Percentiles rank a stretch among this genome's conserved stretches.
phyloP scores from a whole-genome alignment of 2,329 filamentous ascomycete species.

The Botrytis deweyae region DNA sequence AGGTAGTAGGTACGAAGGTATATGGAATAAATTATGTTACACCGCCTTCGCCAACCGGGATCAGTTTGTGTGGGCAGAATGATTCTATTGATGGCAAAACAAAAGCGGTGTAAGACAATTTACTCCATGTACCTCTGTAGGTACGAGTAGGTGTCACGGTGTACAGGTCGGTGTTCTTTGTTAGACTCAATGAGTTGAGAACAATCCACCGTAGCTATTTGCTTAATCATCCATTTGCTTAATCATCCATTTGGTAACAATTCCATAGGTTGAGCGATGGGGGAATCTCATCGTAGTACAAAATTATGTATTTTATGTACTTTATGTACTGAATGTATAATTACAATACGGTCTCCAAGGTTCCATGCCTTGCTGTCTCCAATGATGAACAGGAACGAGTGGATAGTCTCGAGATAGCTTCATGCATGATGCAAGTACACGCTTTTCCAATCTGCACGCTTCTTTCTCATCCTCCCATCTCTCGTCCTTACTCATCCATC shows the following conservation, averaged over 20 bases:
- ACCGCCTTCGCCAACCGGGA: too few relatives aligned
- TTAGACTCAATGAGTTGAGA: background rate
- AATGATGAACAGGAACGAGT: conserved; percentile 3
- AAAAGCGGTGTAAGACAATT: too few relatives aligned
- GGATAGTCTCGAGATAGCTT: background rate
- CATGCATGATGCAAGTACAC: conserved; percentile 9
- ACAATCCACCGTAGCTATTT: background rate
- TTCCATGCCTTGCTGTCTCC: background rate
- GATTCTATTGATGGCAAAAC: too few relatives aligned
- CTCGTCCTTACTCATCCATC: background rate
- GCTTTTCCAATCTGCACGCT: background rate
- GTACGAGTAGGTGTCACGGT: too few relatives aligned
- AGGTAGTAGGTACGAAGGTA: too few relatives aligned
- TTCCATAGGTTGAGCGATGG: background rate
- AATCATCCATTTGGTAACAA: background rate
- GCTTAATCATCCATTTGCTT: background rate
- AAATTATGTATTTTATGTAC: background rate
- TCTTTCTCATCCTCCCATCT: background rate
- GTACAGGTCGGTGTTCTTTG: background rate
- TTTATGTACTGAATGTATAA: background rate
- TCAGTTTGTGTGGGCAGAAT: too few relatives aligned
- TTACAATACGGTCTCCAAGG: background rate
- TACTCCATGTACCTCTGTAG: too few relatives aligned
- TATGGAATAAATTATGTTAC: too few relatives aligned
- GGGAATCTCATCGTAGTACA: background rate